Evolutionary conservation across 2,329 filamentous ascomycete genomes (phyloP).

Genomic region (Alternaria sp.): DNA sequence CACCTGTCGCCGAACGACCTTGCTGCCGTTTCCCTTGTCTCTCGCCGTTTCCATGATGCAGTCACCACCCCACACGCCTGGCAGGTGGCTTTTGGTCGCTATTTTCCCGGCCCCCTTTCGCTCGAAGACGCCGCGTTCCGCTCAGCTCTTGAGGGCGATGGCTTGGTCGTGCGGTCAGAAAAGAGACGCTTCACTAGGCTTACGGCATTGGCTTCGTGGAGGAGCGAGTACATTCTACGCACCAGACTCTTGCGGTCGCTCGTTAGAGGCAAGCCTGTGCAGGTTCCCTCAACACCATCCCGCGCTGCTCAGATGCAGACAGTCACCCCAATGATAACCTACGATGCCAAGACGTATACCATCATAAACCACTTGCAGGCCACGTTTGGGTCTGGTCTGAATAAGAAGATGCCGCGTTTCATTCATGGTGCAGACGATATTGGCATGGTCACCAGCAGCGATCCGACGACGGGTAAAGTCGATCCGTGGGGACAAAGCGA

Average conservation of each 20-base stretch:
- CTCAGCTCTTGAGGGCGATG: conserved; percentile 54
- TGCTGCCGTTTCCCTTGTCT: conserved; percentile 82
- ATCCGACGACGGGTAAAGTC: conserved; percentile 77
- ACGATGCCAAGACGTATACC: conserved; percentile 83
- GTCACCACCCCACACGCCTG: conserved; percentile 93
- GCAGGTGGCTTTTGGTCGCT: conserved; percentile 90
- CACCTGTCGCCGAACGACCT: conserved; percentile 88
- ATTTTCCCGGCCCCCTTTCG: conserved; percentile 79
- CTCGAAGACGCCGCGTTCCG: conserved; percentile 52
- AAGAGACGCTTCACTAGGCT: conserved; percentile 82
- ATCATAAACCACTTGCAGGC: conserved; percentile 83
- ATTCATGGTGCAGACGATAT: conserved; percentile 84
- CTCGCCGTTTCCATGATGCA: conserved; percentile 82
- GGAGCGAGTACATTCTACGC: conserved; percentile 91
- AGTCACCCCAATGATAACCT: conserved; percentile 78
- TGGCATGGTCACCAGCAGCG: conserved; percentile 80
- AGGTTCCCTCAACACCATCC: conserved; percentile 62
- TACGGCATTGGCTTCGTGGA: conserved; percentile 87
- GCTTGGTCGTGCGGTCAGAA: conserved; percentile 69
- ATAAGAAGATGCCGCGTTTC: conserved; percentile 77
- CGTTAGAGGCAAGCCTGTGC: conserved; percentile 77
- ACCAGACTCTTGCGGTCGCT: conserved; percentile 85
- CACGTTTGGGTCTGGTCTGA: conserved; percentile 70
- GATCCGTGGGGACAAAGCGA: conserved; percentile 85
- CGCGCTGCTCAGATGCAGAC: conserved; percentile 68